Evolutionary conservation across 768 basidiomycete species (phyloP).

Genomic region (Suillus subaureus): DNA sequence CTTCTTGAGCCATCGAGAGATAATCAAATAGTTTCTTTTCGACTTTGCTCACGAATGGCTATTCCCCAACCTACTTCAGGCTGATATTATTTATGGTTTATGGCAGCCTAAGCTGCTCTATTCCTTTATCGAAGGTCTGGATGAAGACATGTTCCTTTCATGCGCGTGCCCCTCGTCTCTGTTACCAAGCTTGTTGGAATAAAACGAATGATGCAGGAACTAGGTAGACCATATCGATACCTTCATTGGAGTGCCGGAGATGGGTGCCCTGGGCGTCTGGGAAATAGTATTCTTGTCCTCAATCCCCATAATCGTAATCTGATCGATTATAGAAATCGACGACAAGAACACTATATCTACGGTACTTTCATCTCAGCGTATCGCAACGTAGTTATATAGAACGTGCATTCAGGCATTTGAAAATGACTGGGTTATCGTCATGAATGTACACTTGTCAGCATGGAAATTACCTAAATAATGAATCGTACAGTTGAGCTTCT

Average conservation of each 20-base stretch:
- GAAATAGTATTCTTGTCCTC: neutral
- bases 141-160: neutral
- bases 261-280: neutral
- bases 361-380: neutral
- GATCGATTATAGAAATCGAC: neutral
- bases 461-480: slow-evolving; percentile 24
- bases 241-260: neutral
- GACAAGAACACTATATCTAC: neutral
- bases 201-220: neutral
- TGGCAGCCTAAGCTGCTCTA: slow-evolving; percentile 18
- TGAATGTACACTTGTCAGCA: slow-evolving; percentile 28
- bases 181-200: neutral
- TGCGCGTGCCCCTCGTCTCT: neutral
- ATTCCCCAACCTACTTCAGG: neutral
- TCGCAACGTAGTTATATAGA: neutral
- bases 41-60: neutral
- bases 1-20: neutral
- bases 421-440: slow-evolving; percentile 6
- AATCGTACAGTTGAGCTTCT: slow-evolving; percentile 29
- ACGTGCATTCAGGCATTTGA: neutral
- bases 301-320: neutral
- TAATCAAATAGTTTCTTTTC: neutral
- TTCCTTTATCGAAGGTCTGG: slow-evolving; percentile 17
- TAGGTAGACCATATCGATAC: neutral
- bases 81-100: neutral